Conservation (phyloP, 2,329 filamentous ascomycete species). For the Tolypocladium sp. region DNA sequence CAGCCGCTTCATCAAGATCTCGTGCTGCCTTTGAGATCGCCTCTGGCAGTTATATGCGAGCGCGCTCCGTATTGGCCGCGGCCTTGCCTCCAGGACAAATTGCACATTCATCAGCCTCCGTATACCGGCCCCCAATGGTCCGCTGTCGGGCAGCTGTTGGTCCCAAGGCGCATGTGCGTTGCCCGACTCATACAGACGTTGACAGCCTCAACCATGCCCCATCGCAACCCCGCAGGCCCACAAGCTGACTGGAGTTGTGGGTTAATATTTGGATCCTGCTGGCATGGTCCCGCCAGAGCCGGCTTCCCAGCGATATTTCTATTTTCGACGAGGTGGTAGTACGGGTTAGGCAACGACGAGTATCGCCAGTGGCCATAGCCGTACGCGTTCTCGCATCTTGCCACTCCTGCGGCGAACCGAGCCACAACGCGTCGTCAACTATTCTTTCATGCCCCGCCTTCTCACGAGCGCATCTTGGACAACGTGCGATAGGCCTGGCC, state of each 20-base stretch:
- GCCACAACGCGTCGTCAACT: not conserved
- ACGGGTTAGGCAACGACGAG: not conserved
- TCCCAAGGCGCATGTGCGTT: not conserved
- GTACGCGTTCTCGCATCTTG: not conserved
- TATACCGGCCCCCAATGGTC: not conserved
- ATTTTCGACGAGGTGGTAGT: not conserved
- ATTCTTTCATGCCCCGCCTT: not conserved
- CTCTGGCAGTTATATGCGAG: too few relatives aligned
- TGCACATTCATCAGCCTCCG: not conserved
- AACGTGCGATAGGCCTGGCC: not conserved
- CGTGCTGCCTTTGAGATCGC: not conserved
- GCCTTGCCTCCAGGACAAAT: not conserved
- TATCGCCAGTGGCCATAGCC: not conserved
- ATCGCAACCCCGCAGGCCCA: not conserved
- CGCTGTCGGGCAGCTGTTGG: not conserved
- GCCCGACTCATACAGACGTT: not conserved
- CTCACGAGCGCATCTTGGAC: not conserved
- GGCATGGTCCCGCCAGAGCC: not conserved
- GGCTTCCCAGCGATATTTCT: not conserved
- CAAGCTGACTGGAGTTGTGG: not conserved
- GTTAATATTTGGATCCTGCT: not conserved
- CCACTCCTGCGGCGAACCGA: not conserved
- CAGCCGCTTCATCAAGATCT: not conserved
- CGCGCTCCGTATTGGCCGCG: not conserved
- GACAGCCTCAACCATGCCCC: not conserved